phyloP scores from a whole-genome alignment of 2,329 filamentous ascomycete species.

The Arthrobotrys musiformis region DNA sequence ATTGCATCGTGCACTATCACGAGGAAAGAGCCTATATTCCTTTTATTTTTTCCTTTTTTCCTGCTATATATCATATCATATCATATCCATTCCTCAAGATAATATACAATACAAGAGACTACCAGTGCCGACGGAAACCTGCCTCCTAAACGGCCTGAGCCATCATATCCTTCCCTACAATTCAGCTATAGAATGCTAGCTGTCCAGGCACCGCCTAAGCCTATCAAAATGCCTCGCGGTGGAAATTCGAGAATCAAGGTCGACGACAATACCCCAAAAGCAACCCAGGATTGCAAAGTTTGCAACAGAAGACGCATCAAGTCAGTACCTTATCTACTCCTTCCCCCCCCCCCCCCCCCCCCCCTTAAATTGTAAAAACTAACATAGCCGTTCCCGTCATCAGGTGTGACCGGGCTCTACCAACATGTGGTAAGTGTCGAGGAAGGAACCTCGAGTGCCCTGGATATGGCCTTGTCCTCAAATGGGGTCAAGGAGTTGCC shows the following conservation, averaged over 20 bases:
- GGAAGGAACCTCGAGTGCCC: slow-evolving; percentile 54
- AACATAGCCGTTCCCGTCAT: neutral
- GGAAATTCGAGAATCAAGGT: slow-evolving; percentile 52
- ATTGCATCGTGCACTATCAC: slow-evolving; percentile 8
- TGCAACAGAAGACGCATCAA: slow-evolving; percentile 54
- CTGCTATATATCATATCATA: neutral
- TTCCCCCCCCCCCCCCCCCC: no score
- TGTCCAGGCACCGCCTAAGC: slow-evolving; percentile 46
- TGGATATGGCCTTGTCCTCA: slow-evolving; percentile 53
- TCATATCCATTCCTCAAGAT: neutral
- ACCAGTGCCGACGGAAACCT: neutral
- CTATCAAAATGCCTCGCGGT: slow-evolving; percentile 53
- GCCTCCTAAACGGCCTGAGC: neutral
- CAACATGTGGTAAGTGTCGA: slow-evolving; percentile 50
- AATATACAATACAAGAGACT: neutral
- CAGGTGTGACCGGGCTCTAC: slow-evolving; percentile 49
- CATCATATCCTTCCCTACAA: neutral
- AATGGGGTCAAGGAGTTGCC: slow-evolving; percentile 56
- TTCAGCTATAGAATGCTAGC: slow-evolving; percentile 46
- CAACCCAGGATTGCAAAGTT: slow-evolving; percentile 53
- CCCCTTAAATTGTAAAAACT: no score
- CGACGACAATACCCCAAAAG: slow-evolving; percentile 51
- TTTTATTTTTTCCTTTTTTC: neutral
- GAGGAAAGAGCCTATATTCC: neutral
- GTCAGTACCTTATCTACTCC: slow-evolving; percentile 26